Evolutionary conservation across 2,329 filamentous ascomycete species (phyloP).

Genomic region (Hirsutella minnesotensis): DNA sequence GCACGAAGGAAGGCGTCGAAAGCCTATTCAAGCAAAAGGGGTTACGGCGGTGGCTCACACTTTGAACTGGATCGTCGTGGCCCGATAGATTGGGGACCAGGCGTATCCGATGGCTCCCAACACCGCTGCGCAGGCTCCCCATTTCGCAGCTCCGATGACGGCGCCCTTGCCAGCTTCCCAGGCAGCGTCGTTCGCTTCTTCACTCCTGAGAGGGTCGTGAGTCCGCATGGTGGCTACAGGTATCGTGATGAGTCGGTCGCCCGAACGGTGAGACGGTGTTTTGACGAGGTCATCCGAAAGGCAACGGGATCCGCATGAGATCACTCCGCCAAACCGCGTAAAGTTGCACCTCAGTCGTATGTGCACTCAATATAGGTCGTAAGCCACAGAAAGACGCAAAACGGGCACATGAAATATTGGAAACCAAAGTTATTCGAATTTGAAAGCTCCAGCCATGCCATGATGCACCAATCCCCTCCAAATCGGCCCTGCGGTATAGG

Average conservation of each 20-base stretch:
- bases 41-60: constrained; percentile 40
- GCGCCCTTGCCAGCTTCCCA: constrained; percentile 62
- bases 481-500: neutral
- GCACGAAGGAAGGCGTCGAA: neutral
- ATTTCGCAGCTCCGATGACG: constrained; percentile 55
- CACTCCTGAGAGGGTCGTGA: constrained; percentile 48
- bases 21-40: neutral
- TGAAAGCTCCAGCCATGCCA: no score
- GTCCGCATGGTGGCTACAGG: constrained; percentile 24
- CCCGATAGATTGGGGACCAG: constrained; percentile 60
- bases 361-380: no score
- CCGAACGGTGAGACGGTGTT: neutral
- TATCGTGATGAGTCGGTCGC: no score
- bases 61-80: constrained; percentile 65
- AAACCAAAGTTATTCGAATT: no score
- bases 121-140: constrained; percentile 54
- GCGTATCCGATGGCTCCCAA: constrained; percentile 50
- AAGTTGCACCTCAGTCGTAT: no score
- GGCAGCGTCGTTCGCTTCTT: constrained; percentile 57
- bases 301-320: no score
- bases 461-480: no score
- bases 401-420: no score
- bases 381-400: no score
- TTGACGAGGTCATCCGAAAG: neutral
- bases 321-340: no score